A percentile compares a stretch with the other conserved stretches of the same genome.
These are phyloP conservation scores for Hypsizygus marmoreus DNA, from an alignment of 768 basidiomycete species.

Conservation along the genomic window DNA sequence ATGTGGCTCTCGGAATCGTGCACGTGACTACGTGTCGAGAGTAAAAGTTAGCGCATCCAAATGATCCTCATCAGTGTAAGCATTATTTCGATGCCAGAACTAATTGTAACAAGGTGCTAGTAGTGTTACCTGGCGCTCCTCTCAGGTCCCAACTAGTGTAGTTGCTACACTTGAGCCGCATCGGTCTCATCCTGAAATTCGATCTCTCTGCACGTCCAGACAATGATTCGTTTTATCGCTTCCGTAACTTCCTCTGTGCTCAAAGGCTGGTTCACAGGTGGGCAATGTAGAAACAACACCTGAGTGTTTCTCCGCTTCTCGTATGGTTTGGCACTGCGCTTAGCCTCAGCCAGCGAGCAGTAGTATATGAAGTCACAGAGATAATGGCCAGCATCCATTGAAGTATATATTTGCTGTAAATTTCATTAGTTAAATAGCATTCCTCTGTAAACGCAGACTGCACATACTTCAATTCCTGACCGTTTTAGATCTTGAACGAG, in stretches of 20 bases:
- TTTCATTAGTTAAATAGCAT: slow-evolving; percentile 7
- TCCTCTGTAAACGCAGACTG: slow-evolving; percentile 1
- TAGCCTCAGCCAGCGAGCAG: slow-evolving; percentile 71
- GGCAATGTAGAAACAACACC: slow-evolving; percentile 73
- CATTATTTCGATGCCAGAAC: too few relatives aligned
- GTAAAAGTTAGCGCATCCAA: too few relatives aligned
- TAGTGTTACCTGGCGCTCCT: too few relatives aligned
- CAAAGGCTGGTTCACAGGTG: slow-evolving; percentile 65
- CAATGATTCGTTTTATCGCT: slow-evolving; percentile 59
- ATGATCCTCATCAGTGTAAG: too few relatives aligned
- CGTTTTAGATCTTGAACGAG: slow-evolving; percentile 57
- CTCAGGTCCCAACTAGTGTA: too few relatives aligned
- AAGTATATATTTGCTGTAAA: slow-evolving; percentile 64
- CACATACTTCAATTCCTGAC: slow-evolving; percentile 49
- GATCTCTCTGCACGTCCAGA: slow-evolving; percentile 56
- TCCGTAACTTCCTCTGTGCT: slow-evolving; percentile 68
- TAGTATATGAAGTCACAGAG: slow-evolving; percentile 79
- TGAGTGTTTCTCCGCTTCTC: slow-evolving; percentile 45
- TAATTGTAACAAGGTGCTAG: too few relatives aligned
- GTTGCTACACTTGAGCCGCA: too few relatives aligned
- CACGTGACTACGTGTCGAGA: slow-evolving; percentile 9
- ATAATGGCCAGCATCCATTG: slow-evolving; percentile 77
- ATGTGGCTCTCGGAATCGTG: background rate
- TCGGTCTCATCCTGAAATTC: slow-evolving; percentile 34
- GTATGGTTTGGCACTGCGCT: slow-evolving; percentile 46